phyloP scores from a whole-genome alignment of 2,329 filamentous ascomycete species.

The Pseudohalonectria lignicola region DNA sequence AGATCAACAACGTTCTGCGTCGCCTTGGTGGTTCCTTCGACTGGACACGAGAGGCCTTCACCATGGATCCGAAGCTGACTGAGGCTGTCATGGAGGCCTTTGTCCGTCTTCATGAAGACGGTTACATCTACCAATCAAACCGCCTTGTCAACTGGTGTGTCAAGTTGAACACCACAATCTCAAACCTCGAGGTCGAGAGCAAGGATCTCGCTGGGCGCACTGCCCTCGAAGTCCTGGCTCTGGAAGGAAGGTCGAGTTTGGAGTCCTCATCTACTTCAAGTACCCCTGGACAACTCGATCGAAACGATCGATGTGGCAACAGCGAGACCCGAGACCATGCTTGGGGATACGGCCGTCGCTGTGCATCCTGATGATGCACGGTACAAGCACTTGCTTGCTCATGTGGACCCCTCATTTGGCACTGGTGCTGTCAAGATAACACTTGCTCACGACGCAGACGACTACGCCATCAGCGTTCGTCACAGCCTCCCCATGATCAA shows the following conservation, averaged over 20 bases:
- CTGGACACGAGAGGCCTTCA: constrained; percentile 90
- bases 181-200: constrained; percentile 84
- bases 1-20: constrained; percentile 77
- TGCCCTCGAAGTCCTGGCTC: constrained; percentile 90
- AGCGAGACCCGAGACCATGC: constrained; percentile 33
- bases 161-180: constrained; percentile 78
- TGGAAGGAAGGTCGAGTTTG: constrained; percentile 93
- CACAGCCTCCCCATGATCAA: constrained; percentile 88
- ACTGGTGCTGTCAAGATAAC: constrained; percentile 97
- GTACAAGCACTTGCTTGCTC: constrained; percentile 82
- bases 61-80: constrained; percentile 80
- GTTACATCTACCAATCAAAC: constrained; percentile 86
- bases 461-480: constrained; percentile 75
- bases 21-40: constrained; percentile 87
- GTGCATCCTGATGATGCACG: constrained; percentile 81
- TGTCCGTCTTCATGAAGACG: constrained; percentile 80
- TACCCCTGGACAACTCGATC: constrained; percentile 75
- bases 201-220: constrained; percentile 82
- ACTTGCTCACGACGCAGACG: constrained; percentile 89
- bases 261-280: constrained; percentile 81
- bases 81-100: constrained; percentile 84
- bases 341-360: constrained; percentile 81
- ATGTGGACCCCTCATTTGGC: constrained; percentile 88
- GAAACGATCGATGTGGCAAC: constrained; percentile 87
- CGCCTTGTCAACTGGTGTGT: constrained; percentile 95